Base-by-base conservation (phyloP, 2,329 filamentous ascomycete genomes). In the Cephalotrichum gorgonifer region DNA sequence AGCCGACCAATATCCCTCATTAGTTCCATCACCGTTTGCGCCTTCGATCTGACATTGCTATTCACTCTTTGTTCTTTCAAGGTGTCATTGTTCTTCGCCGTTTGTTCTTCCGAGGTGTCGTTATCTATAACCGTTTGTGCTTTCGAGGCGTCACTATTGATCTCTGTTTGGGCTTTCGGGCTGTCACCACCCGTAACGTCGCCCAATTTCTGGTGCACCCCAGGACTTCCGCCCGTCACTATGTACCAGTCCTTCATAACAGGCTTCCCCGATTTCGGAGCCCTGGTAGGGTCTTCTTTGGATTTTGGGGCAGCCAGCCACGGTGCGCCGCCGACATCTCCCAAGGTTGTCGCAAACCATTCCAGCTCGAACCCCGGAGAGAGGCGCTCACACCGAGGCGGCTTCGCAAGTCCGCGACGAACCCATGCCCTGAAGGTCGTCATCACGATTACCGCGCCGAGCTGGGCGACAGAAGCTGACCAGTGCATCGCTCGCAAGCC, bases 401-500 rank as follows among this genome's bases (percentile, higher is more conserved):
- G 7, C 7, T 20, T 14, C 12, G 27, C 3, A 14, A 30, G 15
- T 17, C 4, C 25, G 12, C 23, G 43, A 2, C 43, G 43, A 3
- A 30, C 43, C 14, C 2, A 30, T n/a, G 27, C 43, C 25, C 43
- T 28, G 6, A 44, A 44, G 12, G 12, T 8, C 9, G 44, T 38
- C 44, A 47, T 47, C 12, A 26, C 23, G 8, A 57, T 1, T 1
- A 52, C 56, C 8, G 53, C 54, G 0, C 25, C 56, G n/a, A 64
- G 57, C 27, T 61, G 60, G 7, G 50, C 51, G 23, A 62, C 41
- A 4, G 58, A 51, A 1, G 50, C 55, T 1, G 59, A 58, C 56
- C 57, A 62, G 43, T 62, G 56, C 54, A 59, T 55, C 1, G 50
- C 55, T 4, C 59, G 54, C 20, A 60, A 44, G 4, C 60, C 60